A percentile compares a stretch with the other conserved stretches of the same genome.
These are phyloP conservation scores for Globisporangium takayamanum DNA, from an alignment of 352 stramenopile species.

Conservation along the genomic window DNA sequence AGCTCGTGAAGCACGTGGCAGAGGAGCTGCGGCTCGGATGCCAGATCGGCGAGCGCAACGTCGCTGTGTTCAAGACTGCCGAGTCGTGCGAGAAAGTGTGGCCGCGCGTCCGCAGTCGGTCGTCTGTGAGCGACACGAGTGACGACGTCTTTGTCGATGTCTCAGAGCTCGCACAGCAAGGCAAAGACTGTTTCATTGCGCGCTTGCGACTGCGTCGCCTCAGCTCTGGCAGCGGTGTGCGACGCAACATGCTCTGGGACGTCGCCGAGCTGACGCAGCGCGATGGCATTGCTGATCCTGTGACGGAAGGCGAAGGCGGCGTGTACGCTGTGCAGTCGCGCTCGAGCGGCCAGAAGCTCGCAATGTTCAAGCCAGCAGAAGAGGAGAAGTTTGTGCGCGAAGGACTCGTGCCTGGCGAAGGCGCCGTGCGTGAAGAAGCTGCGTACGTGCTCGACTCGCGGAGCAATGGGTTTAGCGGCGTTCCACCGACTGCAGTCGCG, in stretches of 20 bases:
- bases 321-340: slow-evolving; percentile 70
- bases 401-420: slow-evolving; percentile 57
- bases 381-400: slow-evolving; percentile 77
- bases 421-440: slow-evolving; percentile 67
- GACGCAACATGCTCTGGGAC: slow-evolving; percentile 75
- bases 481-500: slow-evolving; percentile 67
- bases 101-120: slow-evolving; percentile 2
- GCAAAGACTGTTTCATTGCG: slow-evolving; percentile 70
- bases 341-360: slow-evolving; percentile 64
- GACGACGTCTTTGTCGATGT: slow-evolving; percentile 75
- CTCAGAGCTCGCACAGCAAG: slow-evolving; percentile 54
- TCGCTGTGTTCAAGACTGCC: slow-evolving; percentile 54
- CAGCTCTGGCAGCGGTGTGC: slow-evolving; percentile 49
- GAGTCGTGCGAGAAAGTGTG: slow-evolving; percentile 14
- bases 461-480: slow-evolving; percentile 64
- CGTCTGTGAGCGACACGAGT: not conserved
- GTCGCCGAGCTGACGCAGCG: slow-evolving; percentile 46
- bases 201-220: slow-evolving; percentile 48
- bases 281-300: slow-evolving; percentile 45
- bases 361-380: slow-evolving; percentile 76
- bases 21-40: slow-evolving; percentile 46
- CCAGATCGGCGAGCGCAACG: slow-evolving; percentile 55
- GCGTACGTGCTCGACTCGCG: slow-evolving; percentile 70
- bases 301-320: slow-evolving; percentile 58
- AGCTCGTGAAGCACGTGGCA: slow-evolving; percentile 40